A percentile compares a stretch with the other conserved stretches of the same genome.
These are phyloP conservation scores for Telfairia occidentalis DNA, from an alignment of 331 rosid species.

Conservation along the genomic window DNA sequence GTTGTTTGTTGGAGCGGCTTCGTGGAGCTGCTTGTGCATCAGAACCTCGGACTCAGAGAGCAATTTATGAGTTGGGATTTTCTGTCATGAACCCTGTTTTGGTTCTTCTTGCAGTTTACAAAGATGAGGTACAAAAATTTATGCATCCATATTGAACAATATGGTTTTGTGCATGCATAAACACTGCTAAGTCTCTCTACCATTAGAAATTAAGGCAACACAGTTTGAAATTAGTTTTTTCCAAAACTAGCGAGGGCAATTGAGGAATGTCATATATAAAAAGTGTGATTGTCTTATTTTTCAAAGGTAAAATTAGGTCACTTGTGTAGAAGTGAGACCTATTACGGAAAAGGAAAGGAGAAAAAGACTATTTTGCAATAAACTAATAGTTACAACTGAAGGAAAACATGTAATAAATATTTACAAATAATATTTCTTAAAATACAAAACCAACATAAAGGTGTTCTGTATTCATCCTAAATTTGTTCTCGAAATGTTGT, in stretches of 20 bases:
- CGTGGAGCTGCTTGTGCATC: slow-evolving; percentile 92
- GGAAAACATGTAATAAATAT: too few species aligned
- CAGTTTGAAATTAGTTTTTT: background rate
- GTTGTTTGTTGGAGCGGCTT: slow-evolving; percentile 85
- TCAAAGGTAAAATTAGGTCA: too few species aligned
- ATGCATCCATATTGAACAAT: background rate
- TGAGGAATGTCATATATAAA: background rate
- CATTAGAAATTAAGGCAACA: background rate
- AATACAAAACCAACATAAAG: too few species aligned
- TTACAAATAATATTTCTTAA: too few species aligned
- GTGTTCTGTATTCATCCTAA: background rate
- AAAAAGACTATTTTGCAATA: too few species aligned
- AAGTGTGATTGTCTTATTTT: too few species aligned
- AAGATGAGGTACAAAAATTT: slow-evolving; percentile 63
- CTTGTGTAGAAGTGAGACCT: too few species aligned
- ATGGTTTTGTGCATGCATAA: background rate
- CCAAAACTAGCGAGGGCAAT: background rate
- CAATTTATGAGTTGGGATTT: slow-evolving; percentile 76
- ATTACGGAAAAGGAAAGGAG: too few species aligned
- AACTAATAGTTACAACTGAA: too few species aligned
- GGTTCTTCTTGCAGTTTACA: slow-evolving; percentile 75
- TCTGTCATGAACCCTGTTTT: slow-evolving; percentile 59
- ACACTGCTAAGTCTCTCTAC: background rate
- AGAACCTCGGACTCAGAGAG: slow-evolving; percentile 84
- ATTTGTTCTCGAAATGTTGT: background rate